These are phyloP conservation scores for Kodamaea fukazawae DNA, from an alignment of 805 yeast genomes.

Conservation along the genomic window DNA sequence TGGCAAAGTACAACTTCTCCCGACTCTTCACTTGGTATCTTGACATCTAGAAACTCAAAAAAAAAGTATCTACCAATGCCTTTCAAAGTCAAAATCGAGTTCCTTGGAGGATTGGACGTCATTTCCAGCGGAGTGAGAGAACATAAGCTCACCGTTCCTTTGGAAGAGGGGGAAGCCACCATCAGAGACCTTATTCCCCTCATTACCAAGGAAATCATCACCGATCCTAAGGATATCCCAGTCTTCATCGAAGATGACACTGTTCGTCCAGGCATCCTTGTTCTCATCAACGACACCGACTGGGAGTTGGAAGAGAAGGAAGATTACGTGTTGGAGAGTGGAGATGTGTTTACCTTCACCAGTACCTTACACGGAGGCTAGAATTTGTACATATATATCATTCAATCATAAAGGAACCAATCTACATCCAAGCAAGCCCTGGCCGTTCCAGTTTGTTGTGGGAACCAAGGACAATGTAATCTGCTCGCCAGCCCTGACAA, in stretches of 20 bases:
- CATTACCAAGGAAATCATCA: constrained; percentile 53
- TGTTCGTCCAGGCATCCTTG: constrained; percentile 89
- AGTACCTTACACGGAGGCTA: constrained; percentile 95
- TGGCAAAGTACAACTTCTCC: too few relatives aligned
- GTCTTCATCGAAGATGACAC: constrained; percentile 80
- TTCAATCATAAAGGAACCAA: constrained; percentile 39
- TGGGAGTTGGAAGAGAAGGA: constrained; percentile 95
- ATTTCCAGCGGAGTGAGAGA: constrained; percentile 61
- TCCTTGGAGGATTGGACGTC: constrained; percentile 79
- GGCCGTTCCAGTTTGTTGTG: constrained; percentile 57
- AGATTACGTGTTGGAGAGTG: constrained; percentile 68
- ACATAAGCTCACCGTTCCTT: constrained; percentile 44
- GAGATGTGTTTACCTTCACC: constrained; percentile 82
- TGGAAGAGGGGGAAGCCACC: constrained; percentile 43
- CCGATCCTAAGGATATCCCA: constrained; percentile 59
- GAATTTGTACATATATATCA: constrained; percentile 7
- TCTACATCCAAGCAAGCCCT: constrained; percentile 68
- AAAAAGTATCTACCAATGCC: constrained; percentile 17
- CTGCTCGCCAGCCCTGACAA: constrained; percentile 29
- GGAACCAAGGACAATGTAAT: constrained; percentile 38
- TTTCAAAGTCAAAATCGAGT: constrained; percentile 41
- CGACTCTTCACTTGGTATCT: too few relatives aligned
- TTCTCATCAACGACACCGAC: constrained; percentile 88
- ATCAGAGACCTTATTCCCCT: constrained; percentile 54
- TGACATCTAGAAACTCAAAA: neutral